phyloP scores from a whole-genome alignment of 2,329 filamentous ascomycete genomes.

The Drechmeria coniospora region DNA sequence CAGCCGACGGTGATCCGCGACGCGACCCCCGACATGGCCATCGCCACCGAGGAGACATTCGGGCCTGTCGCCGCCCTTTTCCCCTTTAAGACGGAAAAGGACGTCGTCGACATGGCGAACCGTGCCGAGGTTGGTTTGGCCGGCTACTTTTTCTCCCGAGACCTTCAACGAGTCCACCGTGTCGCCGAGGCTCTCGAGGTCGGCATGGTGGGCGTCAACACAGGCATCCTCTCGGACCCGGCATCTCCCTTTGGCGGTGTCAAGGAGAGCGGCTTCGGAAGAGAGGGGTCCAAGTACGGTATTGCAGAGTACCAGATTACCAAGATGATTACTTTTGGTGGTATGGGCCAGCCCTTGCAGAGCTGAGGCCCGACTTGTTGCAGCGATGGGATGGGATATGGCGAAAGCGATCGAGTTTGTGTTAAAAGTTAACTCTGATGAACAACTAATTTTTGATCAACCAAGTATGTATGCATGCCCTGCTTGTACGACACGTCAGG shows the following conservation, averaged over 20 bases:
- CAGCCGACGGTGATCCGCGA: slow-evolving; percentile 77
- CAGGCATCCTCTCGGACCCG: slow-evolving; percentile 47
- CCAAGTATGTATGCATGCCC: no score
- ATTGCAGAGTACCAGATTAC: slow-evolving; percentile 62
- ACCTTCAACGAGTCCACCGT: slow-evolving; percentile 42
- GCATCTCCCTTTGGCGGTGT: slow-evolving; percentile 60
- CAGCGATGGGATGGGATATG: no score
- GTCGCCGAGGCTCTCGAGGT: slow-evolving; percentile 61
- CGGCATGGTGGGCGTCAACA: slow-evolving; percentile 79
- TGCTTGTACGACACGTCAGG: no score
- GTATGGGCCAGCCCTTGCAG: slow-evolving; percentile 40
- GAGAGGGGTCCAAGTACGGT: slow-evolving; percentile 64
- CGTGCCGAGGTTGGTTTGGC: slow-evolving; percentile 71
- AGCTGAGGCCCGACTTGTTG: no score
- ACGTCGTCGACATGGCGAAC: slow-evolving; percentile 78
- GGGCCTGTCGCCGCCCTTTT: slow-evolving; percentile 86
- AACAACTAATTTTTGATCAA: no score
- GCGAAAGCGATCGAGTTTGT: no score
- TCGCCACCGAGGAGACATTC: slow-evolving; percentile 85
- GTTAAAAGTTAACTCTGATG: no score
- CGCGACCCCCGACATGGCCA: slow-evolving; percentile 72
- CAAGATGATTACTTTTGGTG: slow-evolving; percentile 46
- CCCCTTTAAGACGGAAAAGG: slow-evolving; percentile 73
- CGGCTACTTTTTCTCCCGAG: slow-evolving; percentile 76
- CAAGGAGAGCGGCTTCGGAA: slow-evolving; percentile 67